Percentiles rank a stretch among this genome's conserved stretches.
These are phyloP conservation scores for Fusarium papillatum DNA, from an alignment of 2,329 filamentous ascomycete species.

Conservation along the genomic window DNA sequence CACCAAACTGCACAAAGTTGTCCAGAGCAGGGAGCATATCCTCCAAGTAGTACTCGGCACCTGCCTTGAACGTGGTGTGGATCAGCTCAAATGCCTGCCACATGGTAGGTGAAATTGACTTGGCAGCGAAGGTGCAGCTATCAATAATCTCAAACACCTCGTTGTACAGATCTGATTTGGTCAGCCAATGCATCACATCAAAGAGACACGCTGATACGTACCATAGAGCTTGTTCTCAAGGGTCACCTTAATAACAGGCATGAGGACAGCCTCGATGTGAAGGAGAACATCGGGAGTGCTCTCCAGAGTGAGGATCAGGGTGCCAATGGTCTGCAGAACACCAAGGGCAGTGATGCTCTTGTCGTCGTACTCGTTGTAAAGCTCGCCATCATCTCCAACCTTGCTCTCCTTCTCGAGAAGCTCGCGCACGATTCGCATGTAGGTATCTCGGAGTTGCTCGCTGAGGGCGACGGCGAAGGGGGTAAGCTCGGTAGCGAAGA, in stretches of 20 bases:
- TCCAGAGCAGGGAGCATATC: conserved; percentile 99
- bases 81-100: conserved; percentile 99
- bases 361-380: conserved; percentile 95
- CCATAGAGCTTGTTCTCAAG: conserved; percentile 98
- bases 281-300: conserved; percentile 96
- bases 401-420: conserved; percentile 89
- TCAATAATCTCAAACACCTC: conserved; percentile 99
- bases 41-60: conserved; percentile 96
- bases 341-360: conserved; percentile 98
- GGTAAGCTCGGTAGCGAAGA: conserved; percentile 96
- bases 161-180: conserved; percentile 86
- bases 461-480: conserved; percentile 97
- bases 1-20: conserved; percentile 97
- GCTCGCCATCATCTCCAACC: conserved; percentile 80
- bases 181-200: conserved; percentile 32
- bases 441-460: conserved; percentile 96
- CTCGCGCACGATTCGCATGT: conserved; percentile 92
- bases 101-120: conserved; percentile 96
- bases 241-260: conserved; percentile 97
- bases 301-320: conserved; percentile 95
- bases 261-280: conserved; percentile 94
- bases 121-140: conserved; percentile 98
- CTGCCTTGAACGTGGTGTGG: conserved; percentile 96
- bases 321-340: conserved; percentile 97
- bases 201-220: conserved; percentile 53